Evolutionary conservation across 345 rosid genomes (phyloP).

Genomic region (Moricandia arvensis): DNA sequence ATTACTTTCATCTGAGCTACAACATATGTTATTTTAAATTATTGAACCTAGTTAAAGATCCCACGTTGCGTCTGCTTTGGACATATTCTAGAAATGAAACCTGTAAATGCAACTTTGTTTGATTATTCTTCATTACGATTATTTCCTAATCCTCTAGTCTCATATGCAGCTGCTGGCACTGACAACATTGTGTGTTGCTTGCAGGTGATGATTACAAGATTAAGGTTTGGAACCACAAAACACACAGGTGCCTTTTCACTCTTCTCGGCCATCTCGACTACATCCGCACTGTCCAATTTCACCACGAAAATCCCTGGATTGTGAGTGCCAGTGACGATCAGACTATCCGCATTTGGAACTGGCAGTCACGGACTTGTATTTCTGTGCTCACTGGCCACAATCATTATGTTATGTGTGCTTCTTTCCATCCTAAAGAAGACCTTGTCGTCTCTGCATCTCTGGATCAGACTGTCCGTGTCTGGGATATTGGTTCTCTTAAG

Average conservation of each 20-base stretch:
- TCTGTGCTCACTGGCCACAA: conserved; percentile 97
- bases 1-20: neutral
- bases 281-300: conserved; percentile 94
- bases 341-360: conserved; percentile 97
- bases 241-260: conserved; percentile 87
- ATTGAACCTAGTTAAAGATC: neutral
- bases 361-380: conserved; percentile 97
- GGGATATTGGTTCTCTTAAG: conserved; percentile 95
- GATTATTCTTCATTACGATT: conserved; percentile 5
- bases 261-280: conserved; percentile 98
- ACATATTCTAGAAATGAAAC: neutral
- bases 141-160: neutral
- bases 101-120: neutral
- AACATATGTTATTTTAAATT: neutral
- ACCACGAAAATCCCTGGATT: conserved; percentile 97
- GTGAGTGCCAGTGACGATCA: conserved; percentile 99
- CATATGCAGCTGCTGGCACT: neutral
- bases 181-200: conserved; percentile 11
- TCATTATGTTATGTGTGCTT: conserved; percentile 99
- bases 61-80: neutral
- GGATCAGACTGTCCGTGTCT: conserved; percentile 96
- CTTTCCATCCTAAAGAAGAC: conserved; percentile 96
- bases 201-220: conserved; percentile 98
- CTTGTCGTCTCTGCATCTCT: conserved; percentile 97
- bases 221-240: conserved; percentile 95